Conservation (phyloP, 225 moss, liverwort and hornwort genomes). For the Pseudisothecium myosuroides region DNA sequence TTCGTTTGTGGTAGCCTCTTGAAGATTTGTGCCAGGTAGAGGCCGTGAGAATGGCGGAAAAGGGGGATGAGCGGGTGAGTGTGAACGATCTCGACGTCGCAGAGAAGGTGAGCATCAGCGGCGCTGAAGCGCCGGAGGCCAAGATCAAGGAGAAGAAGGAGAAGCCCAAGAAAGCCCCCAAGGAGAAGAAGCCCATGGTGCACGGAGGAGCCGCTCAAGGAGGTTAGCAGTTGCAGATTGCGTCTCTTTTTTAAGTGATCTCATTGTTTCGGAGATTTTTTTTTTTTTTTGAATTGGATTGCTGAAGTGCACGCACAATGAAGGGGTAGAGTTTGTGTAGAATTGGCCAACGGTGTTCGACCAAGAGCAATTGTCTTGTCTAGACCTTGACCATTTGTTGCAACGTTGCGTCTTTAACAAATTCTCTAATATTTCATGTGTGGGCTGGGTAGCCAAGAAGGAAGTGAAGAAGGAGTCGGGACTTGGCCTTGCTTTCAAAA, state of each 20-base stretch:
- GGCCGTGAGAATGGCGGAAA: slow-evolving; percentile 11
- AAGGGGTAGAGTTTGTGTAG: background rate
- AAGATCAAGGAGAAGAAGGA: slow-evolving; percentile 48
- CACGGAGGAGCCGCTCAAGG: slow-evolving; percentile 18
- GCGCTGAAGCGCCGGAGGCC: slow-evolving; percentile 22
- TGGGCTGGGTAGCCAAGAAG: slow-evolving; percentile 20
- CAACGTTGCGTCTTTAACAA: background rate
- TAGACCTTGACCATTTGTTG: background rate
- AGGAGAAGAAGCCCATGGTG: slow-evolving; percentile 40
- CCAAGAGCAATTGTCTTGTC: background rate
- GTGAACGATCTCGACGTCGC: slow-evolving; percentile 21
- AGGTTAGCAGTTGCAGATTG: background rate
- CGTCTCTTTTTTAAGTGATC: background rate
- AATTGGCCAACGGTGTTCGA: background rate
- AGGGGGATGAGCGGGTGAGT: slow-evolving; percentile 13
- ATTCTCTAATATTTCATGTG: background rate
- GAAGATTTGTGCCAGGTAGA: background rate
- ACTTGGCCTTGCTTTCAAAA: slow-evolving; percentile 72
- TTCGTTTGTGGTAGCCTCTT: background rate
- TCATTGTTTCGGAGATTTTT: background rate
- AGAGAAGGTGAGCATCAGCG: slow-evolving; percentile 31
- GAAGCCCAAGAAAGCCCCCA: slow-evolving; percentile 34
- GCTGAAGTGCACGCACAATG: background rate
- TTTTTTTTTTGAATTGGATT: background rate
- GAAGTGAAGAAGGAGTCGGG: slow-evolving; percentile 69